phyloP scores from a whole-genome alignment of 768 basidiomycete genomes.

The Pluteus cervinus region DNA sequence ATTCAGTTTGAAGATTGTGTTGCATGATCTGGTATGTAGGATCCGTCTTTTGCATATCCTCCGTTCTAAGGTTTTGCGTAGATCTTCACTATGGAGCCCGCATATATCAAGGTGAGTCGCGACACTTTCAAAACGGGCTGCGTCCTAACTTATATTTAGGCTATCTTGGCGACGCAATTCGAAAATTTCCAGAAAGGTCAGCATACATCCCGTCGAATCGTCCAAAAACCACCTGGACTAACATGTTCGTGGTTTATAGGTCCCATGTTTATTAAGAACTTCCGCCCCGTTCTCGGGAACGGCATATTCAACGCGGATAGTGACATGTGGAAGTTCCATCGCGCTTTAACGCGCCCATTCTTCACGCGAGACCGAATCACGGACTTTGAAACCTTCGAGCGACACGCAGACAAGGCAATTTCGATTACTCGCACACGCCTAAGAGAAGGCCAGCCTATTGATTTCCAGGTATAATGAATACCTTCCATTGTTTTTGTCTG shows the following conservation, averaged over 20 bases:
- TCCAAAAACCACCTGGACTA: neutral
- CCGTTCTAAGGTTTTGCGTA: constrained; percentile 9
- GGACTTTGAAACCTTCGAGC: constrained; percentile 56
- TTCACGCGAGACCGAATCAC: constrained; percentile 54
- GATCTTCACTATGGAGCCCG: constrained; percentile 30
- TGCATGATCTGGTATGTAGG: constrained; percentile 21
- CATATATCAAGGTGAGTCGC: constrained; percentile 28
- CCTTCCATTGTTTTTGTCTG: neutral
- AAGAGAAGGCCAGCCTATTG: constrained; percentile 45
- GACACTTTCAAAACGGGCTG: neutral
- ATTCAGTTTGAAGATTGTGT: constrained; percentile 17
- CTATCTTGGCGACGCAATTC: constrained; percentile 41
- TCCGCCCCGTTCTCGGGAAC: constrained; percentile 37
- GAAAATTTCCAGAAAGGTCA: constrained; percentile 36
- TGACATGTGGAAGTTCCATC: constrained; percentile 24
- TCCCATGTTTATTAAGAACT: constrained; percentile 14
- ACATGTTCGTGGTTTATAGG: constrained; percentile 4
- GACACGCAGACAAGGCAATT: constrained; percentile 46
- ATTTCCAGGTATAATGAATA: constrained; percentile 58
- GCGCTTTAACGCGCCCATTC: constrained; percentile 63
- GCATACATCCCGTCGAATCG: neutral
- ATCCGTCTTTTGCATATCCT: too few species aligned
- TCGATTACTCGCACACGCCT: constrained; percentile 33
- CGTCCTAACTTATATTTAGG: constrained; percentile 10
- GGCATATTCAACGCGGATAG: constrained; percentile 61